Base-by-base conservation (phyloP, 2,329 filamentous ascomycete species). In the Fonsecaea erecta region DNA sequence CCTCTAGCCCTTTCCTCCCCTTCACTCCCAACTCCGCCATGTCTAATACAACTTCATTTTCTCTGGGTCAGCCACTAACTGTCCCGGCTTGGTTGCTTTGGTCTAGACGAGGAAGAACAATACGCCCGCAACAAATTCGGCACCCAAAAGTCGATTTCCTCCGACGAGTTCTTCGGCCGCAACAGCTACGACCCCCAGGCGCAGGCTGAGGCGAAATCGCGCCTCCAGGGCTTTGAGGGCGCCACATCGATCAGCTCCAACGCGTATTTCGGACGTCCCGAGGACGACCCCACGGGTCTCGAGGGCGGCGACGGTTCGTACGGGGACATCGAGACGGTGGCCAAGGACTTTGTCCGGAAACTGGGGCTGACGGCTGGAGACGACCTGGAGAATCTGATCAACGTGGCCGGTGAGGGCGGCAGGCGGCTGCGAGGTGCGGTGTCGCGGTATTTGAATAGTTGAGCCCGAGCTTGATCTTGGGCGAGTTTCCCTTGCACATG, bases 141-240 rank as follows among this genome's bases (percentile, higher is more conserved):
- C 66, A 80, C 79, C 51, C 95, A 99, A 77, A 98, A 98, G 83
- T 91, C 91, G 72, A 99, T 99, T 71, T 97, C 93, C 0, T 97
- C 93, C 0, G 95, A 99, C 77, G 95, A 99, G 77, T 99, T 96
- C 84, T 99, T 99, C 76, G 93, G 94, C 74, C 94, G 95, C 77
- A 92, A 93, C 60, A 81, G 86, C 62, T 98, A 89, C 78, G 93
- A 99, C 76, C 88, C 93, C 40, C 84, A 84, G 62, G 87, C 90
- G 8, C 90, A 95, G 75, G 84, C 88, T 58, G 94, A 97, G 81
- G 94, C 95, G 72, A 96, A 96, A 82, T 84, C 85, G 26, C 88
- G 95, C 46, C 85, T 99, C 60, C 89, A 92, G 81, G 91, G 93
- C 53, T 99, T 99, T 75, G 94, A 98, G 79, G 93, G 95, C 52